Conservation (phyloP, 2,329 filamentous ascomycete genomes). For the Peltaster fructicola region DNA sequence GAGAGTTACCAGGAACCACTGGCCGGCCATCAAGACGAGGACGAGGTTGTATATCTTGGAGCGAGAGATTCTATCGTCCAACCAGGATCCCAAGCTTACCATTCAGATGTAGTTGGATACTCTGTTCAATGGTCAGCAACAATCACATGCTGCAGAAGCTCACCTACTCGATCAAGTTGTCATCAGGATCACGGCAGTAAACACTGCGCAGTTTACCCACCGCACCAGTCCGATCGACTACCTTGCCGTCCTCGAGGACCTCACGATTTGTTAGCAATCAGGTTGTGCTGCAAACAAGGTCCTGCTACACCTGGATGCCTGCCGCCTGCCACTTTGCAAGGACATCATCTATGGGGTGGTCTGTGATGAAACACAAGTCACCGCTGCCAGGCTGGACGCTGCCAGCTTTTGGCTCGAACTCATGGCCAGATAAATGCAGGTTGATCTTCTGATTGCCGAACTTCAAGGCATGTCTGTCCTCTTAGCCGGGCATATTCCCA, state of each 20-base stretch:
- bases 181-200: constrained; percentile 44
- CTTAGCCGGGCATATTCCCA: no score
- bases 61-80: constrained; percentile 11
- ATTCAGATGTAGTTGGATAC: constrained; percentile 16
- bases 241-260: constrained; percentile 28
- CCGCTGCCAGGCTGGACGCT: constrained; percentile 38
- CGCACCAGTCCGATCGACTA: constrained; percentile 40
- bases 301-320: constrained; percentile 26
- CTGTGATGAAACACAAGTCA: constrained; percentile 42
- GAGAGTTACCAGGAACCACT: constrained; percentile 35
- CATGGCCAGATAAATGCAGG: constrained; percentile 38
- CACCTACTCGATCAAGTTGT: constrained; percentile 43
- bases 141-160: background rate
- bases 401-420: constrained; percentile 42
- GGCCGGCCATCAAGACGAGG: constrained; percentile 36
- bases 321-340: constrained; percentile 24
- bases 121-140: constrained; percentile 5
- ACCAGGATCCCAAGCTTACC: background rate
- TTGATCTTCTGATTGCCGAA: constrained; percentile 46
- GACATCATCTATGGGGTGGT: constrained; percentile 32
- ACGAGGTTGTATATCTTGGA: constrained; percentile 36
- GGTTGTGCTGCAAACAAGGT: background rate
- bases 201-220: constrained; percentile 37
- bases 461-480: constrained; percentile 34
- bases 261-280: constrained; percentile 10